A percentile compares a stretch with the other conserved stretches of the same genome.
Evolutionary conservation across 2,329 filamentous ascomycete genomes (phyloP).

Genomic region (Fusarium sp.): DNA sequence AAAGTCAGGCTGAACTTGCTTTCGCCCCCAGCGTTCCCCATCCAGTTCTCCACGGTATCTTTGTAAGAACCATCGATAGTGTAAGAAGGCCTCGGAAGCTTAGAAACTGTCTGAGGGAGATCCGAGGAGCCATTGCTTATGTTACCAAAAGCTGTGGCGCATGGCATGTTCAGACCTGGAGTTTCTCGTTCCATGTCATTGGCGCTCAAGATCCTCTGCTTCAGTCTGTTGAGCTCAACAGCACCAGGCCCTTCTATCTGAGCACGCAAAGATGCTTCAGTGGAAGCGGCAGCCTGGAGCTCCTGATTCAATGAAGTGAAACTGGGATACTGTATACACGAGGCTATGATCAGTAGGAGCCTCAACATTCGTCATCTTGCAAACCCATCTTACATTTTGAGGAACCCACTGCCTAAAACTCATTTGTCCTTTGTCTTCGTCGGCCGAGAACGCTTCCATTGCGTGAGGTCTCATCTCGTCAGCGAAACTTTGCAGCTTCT

Average conservation of each 20-base stretch:
- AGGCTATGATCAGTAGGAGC: too few species aligned
- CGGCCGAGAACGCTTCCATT: rapidly evolving
- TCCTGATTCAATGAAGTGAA: rapidly evolving
- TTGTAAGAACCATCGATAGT: neutral
- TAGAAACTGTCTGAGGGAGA: rapidly evolving
- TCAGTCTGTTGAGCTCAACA: rapidly evolving
- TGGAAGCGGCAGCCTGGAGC: too few species aligned
- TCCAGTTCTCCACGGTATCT: neutral
- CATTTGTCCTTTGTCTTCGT: neutral
- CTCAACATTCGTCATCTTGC: too few species aligned
- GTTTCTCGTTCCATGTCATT: rapidly evolving
- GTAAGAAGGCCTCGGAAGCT: rapidly evolving
- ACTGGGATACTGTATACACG: neutral
- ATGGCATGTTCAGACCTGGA: neutral
- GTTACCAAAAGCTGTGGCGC: neutral
- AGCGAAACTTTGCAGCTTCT: rapidly evolving
- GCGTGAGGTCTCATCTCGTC: rapidly evolving
- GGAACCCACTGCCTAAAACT: rapidly evolving
- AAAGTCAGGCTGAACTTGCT: neutral
- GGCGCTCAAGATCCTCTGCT: neutral
- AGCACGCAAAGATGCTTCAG: neutral
- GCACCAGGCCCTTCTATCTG: neutral
- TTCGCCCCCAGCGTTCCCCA: rapidly evolving
- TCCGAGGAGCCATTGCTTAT: neutral
- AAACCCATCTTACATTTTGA: neutral